Evolutionary conservation across 148 eudicot genomes (phyloP).

Genomic region (Chenopodium suecicum): DNA sequence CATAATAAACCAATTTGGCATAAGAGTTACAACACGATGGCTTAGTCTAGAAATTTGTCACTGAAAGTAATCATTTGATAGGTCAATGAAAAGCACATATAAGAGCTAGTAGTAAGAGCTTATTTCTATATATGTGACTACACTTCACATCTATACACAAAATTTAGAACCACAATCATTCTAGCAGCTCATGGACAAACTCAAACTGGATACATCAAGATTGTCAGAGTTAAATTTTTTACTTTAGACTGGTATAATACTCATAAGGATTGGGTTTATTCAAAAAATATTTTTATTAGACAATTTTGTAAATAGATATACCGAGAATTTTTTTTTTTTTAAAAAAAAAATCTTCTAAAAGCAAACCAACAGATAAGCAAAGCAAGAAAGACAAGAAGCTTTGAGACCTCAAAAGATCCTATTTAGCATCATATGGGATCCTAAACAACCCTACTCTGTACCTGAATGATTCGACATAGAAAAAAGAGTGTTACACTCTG

Average conservation of each 20-base stretch:
- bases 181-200: neutral
- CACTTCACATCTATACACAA: neutral
- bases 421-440: neutral
- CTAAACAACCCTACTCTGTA: neutral
- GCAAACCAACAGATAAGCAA: neutral
- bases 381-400: neutral
- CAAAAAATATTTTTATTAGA: neutral
- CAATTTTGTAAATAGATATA: neutral
- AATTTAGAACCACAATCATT: neutral
- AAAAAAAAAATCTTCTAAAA: neutral
- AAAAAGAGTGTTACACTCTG: too few relatives aligned
- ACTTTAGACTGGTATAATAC: neutral
- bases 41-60: conserved; percentile 1
- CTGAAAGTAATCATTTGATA: conserved; percentile 8
- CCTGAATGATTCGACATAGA: neutral
- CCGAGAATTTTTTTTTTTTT: neutral
- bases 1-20: conserved; percentile 3
- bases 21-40: conserved; percentile 13
- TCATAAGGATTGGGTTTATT: neutral
- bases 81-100: conserved; percentile 29
- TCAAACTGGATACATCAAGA: neutral
- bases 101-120: conserved; percentile 8
- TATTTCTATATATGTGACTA: conserved; percentile 6
- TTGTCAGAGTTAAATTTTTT: neutral
- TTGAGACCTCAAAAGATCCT: neutral